phyloP scores from a whole-genome alignment of 345 rosid genomes.

The Microthlaspi erraticum region DNA sequence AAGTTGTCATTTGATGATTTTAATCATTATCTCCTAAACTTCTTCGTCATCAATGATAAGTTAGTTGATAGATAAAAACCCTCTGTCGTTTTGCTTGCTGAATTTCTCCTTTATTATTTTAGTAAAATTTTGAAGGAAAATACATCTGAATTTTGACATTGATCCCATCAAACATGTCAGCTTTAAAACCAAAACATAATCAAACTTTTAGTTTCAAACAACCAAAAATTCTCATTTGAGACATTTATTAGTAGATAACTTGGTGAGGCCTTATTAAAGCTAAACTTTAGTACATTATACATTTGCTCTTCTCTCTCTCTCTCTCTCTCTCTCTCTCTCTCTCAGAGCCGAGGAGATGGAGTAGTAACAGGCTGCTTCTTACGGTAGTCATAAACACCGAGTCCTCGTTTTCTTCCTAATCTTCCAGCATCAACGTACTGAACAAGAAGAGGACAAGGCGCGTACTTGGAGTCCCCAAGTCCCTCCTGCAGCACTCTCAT shows the following conservation, averaged over 20 bases:
- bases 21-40: slow-evolving; percentile 31
- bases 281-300: not conserved
- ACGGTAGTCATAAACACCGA: slow-evolving; percentile 78
- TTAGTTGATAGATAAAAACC: not conserved
- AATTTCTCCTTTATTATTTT: not conserved
- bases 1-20: slow-evolving; percentile 31
- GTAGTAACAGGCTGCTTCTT: slow-evolving; percentile 42
- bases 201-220: not conserved
- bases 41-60: slow-evolving; percentile 33
- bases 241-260: not conserved
- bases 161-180: not conserved
- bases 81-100: slow-evolving; percentile 19
- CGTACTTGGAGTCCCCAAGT: slow-evolving; percentile 68
- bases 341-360: slow-evolving; percentile 59
- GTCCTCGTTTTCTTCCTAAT: slow-evolving; percentile 72
- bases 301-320: slow-evolving; percentile 29
- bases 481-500: slow-evolving; percentile 79
- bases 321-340: slow-evolving; percentile 24
- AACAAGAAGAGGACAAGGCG: slow-evolving; percentile 85
- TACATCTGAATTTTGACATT: not conserved
- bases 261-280: not conserved
- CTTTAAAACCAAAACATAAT: not conserved
- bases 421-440: slow-evolving; percentile 90
- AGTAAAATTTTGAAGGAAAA: not conserved
- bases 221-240: not conserved